Conservation (phyloP, 192 early-diverging fungal genomes). For the Backusella mclennaniae region DNA sequence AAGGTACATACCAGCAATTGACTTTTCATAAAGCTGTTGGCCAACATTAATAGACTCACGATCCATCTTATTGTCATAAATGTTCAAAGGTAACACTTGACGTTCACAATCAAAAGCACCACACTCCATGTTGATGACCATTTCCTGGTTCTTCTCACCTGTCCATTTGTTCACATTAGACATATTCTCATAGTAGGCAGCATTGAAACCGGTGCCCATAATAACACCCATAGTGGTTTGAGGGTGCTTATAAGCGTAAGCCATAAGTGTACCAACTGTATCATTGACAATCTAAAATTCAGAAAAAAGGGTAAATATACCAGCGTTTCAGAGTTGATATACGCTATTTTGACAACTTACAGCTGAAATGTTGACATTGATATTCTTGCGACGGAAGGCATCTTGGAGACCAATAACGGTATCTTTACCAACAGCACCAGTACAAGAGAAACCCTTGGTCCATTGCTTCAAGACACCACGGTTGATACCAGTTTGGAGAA, state of each 20-base stretch:
- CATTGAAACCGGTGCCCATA: slow-evolving; percentile 94
- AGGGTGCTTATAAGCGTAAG: slow-evolving; percentile 80
- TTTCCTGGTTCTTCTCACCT: slow-evolving; percentile 45
- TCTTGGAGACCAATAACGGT: slow-evolving; percentile 79
- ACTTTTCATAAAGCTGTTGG: slow-evolving; percentile 88
- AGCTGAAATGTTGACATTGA: slow-evolving; percentile 68
- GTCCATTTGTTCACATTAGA: slow-evolving; percentile 45
- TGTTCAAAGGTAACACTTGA: slow-evolving; percentile 74
- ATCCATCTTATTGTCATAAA: slow-evolving; percentile 84
- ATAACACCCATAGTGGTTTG: slow-evolving; percentile 86
- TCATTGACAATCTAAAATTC: slow-evolving; percentile 79
- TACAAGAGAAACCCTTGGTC: slow-evolving; percentile 88
- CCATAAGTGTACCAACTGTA: slow-evolving; percentile 91
- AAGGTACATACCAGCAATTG: slow-evolving; percentile 92
- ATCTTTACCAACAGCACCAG: slow-evolving; percentile 70
- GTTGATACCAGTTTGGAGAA: slow-evolving; percentile 76
- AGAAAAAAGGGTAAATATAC: background rate
- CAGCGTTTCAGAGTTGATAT: background rate
- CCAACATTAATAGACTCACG: slow-evolving; percentile 77
- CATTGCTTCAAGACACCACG: slow-evolving; percentile 67
- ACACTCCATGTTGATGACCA: slow-evolving; percentile 96
- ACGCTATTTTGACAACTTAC: slow-evolving; percentile 12
- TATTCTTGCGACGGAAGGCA: slow-evolving; percentile 68
- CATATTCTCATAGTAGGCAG: slow-evolving; percentile 59
- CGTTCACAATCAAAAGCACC: slow-evolving; percentile 85